phyloP scores from a whole-genome alignment of 2,329 filamentous ascomycete species.

The Neonectria ditissima region DNA sequence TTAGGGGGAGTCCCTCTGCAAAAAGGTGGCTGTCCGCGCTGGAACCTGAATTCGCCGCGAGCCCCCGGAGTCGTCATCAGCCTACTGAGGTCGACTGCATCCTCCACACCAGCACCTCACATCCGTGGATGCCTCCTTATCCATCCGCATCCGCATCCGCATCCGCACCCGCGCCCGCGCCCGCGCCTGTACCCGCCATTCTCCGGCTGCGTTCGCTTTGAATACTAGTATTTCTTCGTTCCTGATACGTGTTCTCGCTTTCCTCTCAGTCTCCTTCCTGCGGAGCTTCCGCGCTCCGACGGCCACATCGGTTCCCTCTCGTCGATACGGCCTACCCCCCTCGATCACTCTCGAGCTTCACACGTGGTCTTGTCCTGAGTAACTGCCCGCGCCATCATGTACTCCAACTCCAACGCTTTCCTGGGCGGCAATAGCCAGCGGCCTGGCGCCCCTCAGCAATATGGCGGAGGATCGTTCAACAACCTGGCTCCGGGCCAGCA shows the following conservation, averaged over 20 bases:
- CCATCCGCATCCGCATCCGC: slow-evolving; percentile 15
- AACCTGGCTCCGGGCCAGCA: slow-evolving; percentile 57
- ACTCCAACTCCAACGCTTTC: slow-evolving; percentile 88
- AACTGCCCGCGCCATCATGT: slow-evolving; percentile 69
- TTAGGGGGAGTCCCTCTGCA: not conserved
- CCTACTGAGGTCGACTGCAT: slow-evolving; percentile 16
- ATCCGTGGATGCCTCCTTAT: slow-evolving; percentile 23
- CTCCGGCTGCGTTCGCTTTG: slow-evolving; percentile 6
- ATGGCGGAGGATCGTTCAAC: slow-evolving; percentile 60
- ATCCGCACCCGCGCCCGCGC: not conserved
- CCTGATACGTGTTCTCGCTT: slow-evolving; percentile 11
- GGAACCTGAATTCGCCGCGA: slow-evolving; percentile 1
- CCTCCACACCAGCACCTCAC: slow-evolving; percentile 20
- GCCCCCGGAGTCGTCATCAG: slow-evolving; percentile 16
- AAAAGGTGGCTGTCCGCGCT: slow-evolving; percentile 9
- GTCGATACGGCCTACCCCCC: slow-evolving; percentile 10
- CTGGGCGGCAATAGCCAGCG: slow-evolving; percentile 82
- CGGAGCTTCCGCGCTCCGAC: slow-evolving; percentile 44
- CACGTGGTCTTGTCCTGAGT: slow-evolving; percentile 28
- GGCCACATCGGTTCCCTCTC: slow-evolving; percentile 13
- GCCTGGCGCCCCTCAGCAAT: slow-evolving; percentile 69
- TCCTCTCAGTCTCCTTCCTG: slow-evolving; percentile 26
- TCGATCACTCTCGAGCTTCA: slow-evolving; percentile 32
- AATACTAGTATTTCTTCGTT: slow-evolving; percentile 7
- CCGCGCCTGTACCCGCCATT: slow-evolving; percentile 2